A percentile compares a stretch with the other conserved stretches of the same genome.
Conservation (phyloP, 2,329 filamentous ascomycete species). For the Diaporthe citrichinensis region DNA sequence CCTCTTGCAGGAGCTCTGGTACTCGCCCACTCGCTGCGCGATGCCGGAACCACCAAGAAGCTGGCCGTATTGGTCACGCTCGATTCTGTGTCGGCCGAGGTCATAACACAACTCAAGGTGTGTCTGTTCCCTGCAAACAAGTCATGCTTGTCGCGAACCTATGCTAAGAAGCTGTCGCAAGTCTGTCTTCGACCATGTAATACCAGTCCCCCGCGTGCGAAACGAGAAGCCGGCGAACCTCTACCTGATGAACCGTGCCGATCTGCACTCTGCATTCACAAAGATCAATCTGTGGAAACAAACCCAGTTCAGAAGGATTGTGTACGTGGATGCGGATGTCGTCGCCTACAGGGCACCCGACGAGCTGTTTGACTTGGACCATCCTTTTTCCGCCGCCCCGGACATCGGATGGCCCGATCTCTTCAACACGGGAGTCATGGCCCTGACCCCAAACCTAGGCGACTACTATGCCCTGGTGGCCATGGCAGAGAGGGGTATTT, state of each 20-base stretch:
- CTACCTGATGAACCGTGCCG: conserved; percentile 90
- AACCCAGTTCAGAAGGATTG: conserved; percentile 89
- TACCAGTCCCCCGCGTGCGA: conserved; percentile 84
- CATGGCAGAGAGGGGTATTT: conserved; percentile 88
- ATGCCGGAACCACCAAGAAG: conserved; percentile 89
- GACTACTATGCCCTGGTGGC: conserved; percentile 89
- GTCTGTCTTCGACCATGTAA: conserved; percentile 89
- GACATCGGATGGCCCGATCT: conserved; percentile 98
- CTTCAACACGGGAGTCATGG: conserved; percentile 99
- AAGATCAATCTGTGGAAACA: conserved; percentile 97
- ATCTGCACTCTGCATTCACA: conserved; percentile 93
- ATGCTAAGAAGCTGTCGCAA: conserved; percentile 55
- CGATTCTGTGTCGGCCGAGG: conserved; percentile 81
- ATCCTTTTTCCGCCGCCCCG: conserved; percentile 80
- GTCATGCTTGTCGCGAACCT: not conserved
- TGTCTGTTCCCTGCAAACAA: conserved; percentile 43
- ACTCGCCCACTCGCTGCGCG: conserved; percentile 92
- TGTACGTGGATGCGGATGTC: conserved; percentile 95
- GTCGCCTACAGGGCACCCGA: conserved; percentile 93
- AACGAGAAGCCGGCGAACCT: conserved; percentile 87
- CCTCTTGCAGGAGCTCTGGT: conserved; percentile 82
- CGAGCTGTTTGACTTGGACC: conserved; percentile 82
- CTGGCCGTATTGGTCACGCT: conserved; percentile 87
- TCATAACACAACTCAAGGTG: conserved; percentile 84
- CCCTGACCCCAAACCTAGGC: conserved; percentile 85